Conservation (phyloP, 257 asterid genomes). For the Euphrasia confusa region DNA sequence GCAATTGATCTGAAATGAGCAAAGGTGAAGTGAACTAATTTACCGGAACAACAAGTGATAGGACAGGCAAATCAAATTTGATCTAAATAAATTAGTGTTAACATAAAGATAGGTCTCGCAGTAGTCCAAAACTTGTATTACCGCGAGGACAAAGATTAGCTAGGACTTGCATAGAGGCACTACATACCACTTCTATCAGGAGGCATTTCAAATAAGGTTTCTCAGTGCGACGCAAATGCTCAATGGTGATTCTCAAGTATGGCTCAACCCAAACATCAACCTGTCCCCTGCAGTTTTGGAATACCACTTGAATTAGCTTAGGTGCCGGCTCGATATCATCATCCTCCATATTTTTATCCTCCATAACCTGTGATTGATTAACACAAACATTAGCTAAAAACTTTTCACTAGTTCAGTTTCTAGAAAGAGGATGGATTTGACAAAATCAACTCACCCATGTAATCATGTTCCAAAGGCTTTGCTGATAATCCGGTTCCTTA, state of each 20-base stretch:
- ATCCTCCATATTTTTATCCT: conserved; percentile 85
- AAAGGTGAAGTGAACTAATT: background rate
- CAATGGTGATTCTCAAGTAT: conserved; percentile 66
- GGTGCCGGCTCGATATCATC: conserved; percentile 98
- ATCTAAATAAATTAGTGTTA: too few relatives aligned
- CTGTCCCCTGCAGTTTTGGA: conserved; percentile 90
- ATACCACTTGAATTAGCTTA: conserved; percentile 87
- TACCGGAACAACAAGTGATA: background rate
- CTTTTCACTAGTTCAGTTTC: conserved; percentile 8
- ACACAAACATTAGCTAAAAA: conserved; percentile 22
- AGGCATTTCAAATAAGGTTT: conserved; percentile 77
- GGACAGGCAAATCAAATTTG: background rate
- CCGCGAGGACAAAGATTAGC: background rate
- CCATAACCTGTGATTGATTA: conserved; percentile 61
- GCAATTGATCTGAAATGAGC: too few relatives aligned
- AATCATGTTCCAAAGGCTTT: conserved; percentile 94
- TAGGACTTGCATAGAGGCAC: background rate
- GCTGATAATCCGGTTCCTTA: conserved; percentile 98
- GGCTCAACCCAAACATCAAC: conserved; percentile 99
- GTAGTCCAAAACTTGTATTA: too few relatives aligned
- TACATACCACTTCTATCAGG: conserved; percentile 82
- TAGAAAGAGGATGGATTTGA: conserved; percentile 10
- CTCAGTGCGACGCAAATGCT: conserved; percentile 74
- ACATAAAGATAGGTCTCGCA: too few relatives aligned
- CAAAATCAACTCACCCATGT: conserved; percentile 61